Base-by-base conservation (phyloP, 228 moss, liverwort and hornwort species). In the Sphagnum magellanicum region DNA sequence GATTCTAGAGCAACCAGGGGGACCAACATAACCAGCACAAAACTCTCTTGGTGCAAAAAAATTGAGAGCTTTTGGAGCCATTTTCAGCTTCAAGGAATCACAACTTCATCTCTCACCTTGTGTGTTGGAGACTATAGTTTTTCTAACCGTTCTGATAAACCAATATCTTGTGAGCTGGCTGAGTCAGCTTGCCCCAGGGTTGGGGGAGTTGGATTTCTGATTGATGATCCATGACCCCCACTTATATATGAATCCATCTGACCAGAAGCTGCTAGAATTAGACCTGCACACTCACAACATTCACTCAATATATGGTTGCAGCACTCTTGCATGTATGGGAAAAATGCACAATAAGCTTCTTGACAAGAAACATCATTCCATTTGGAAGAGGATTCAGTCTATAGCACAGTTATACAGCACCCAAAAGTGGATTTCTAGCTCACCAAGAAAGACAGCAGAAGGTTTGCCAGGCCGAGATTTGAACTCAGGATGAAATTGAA, bases 401-500 rank as follows among this genome's bases (percentile, higher is more conserved):
- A 51, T 6, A 8, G 50, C 5, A 53, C 14, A 4, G 50, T 53
- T 6, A 32, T n/a, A n/a, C 12, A 49, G 9, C 6, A 12, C 14
- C 53, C 12, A 16, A 12, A 16, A 51, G 4, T 16, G 10, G 57
- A 32, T 3, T 32, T 32, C 3, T 32, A 5, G 4, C 72, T 74
- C 5, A 92, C 95, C 95, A 70, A 84, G 75, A 71, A 96, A 97
- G 59, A 93, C 81, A n/a, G 96, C 88, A 60, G 93, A 91, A 60
- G 96, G 96, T 64, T 91, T 93, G 15, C 89, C 93, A 66, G 96
- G 96, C 55, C 96, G 86, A 0, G 93, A 93, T 73, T 97, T 97
- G 66, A 96, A 93, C 76, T 97, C 96, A 3, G 96, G 96, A 78
- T 97, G 96, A 63, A 91, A 97, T 61, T 97, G 96, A 50, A 93